Evolutionary conservation across 208 protist species (phyloP), one percentile per base, ranked within the genome.

Genomic region (Porcisia hertigi): DNA sequence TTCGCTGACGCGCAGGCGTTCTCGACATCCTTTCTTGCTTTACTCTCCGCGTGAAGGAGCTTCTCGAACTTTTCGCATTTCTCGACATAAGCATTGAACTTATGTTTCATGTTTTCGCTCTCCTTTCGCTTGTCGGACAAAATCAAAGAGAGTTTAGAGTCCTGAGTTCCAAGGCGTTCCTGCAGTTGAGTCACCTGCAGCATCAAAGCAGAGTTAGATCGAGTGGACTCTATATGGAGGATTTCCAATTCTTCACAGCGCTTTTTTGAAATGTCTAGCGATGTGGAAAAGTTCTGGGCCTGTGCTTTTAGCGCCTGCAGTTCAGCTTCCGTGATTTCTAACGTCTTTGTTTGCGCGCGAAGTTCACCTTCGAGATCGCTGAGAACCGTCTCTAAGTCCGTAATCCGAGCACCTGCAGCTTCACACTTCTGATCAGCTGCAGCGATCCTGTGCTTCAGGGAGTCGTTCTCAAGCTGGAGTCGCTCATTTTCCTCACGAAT

Each of bases 401-500:
- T 23, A 0, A 59, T 57, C 18, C 20, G 34, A 4, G 23, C 14
- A 47, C 34, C 43, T 23, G 20, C 34, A 39, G 65, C 57, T n/a
- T 69, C 63, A 34, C 59, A 53, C 23, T 82, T 80, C 53, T 81
- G 71, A 39, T 77, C 74, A 52, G 82, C 57, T 1, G 60, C 60
- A 25, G 45, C 30, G 36, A 87, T 34, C 45, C 84, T 60, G n/a
- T 64, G 66, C 23, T 78, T 59, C 14, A 96, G 73, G 8, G 66
- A 66, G 12, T 85, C 79, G 63, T 86, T 86, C 36, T 88, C 83
- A 4, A 83, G 55, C 54, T 86, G 60, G 7, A 85, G 78, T 12
- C 77, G 81, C 54, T 96, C 92, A 71, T 88, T 88, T 74, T 92
- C 86, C 65, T 96, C 92, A 20, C 86, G 81, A 80, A 94, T 89